Evolutionary conservation across 805 yeast species (phyloP).

Genomic region (Ogataea zsoltii): DNA sequence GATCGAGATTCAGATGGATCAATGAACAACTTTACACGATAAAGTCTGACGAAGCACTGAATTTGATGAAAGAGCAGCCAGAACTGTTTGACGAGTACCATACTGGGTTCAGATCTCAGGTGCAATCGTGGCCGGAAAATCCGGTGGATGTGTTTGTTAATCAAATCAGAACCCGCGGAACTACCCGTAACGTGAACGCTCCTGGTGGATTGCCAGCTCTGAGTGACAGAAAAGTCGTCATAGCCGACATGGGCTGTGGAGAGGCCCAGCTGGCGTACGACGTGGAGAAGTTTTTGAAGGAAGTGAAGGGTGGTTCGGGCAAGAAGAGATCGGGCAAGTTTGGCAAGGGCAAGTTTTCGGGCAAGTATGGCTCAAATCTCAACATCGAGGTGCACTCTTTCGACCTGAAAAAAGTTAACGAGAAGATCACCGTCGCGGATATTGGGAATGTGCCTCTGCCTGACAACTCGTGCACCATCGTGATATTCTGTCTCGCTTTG

Average conservation of each 20-base stretch:
- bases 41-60: slow-evolving; percentile 72
- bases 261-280: slow-evolving; percentile 86
- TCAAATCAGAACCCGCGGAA: slow-evolving; percentile 59
- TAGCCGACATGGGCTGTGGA: slow-evolving; percentile 99
- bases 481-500: slow-evolving; percentile 88
- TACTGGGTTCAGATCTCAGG: slow-evolving; percentile 92
- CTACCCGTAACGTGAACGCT: slow-evolving; percentile 71
- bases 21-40: slow-evolving; percentile 95
- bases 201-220: slow-evolving; percentile 95
- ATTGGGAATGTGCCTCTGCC: slow-evolving; percentile 84
- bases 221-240: slow-evolving; percentile 57
- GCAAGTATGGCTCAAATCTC: slow-evolving; percentile 37
- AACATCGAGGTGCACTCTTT: slow-evolving; percentile 78
- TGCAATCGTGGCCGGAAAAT: slow-evolving; percentile 96
- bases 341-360: slow-evolving; percentile 17
- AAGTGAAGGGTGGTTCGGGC: slow-evolving; percentile 28
- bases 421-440: slow-evolving; percentile 94
- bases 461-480: slow-evolving; percentile 79
- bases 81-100: slow-evolving; percentile 91
- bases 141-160: slow-evolving; percentile 91
- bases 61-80: slow-evolving; percentile 77
- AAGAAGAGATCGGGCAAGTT: slow-evolving; percentile 14
- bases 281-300: slow-evolving; percentile 50
- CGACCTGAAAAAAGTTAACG: slow-evolving; percentile 87
- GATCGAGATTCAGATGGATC: slow-evolving; percentile 97